Evolutionary conservation across 805 yeast genomes (phyloP), one percentile per base, ranked within the genome.

Genomic region (Teunomyces kruisii): DNA sequence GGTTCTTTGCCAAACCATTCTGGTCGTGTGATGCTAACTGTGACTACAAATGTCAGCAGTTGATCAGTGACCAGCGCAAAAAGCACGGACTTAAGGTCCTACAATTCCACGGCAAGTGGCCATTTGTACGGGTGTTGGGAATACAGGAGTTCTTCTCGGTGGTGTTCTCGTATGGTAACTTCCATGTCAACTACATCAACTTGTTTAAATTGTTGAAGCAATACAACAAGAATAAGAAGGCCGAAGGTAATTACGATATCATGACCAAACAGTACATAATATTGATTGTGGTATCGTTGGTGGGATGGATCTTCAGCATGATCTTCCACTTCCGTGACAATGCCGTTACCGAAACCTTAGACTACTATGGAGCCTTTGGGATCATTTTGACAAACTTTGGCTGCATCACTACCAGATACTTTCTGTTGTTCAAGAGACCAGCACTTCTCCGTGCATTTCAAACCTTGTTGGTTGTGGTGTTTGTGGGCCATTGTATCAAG

Each of bases 91-190:
- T 53, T 7, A 58, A 58, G 4, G 53, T 64, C 51, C 74, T 70
- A n/a, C 72, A 72, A 47, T 72, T 70, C 48, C 56, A 58, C 40
- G 76, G 76, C 4, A 72, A 72, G 49, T 72, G 76, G 76, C 76
- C 76, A 4, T 72, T 72, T 42, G 45, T 40, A 5, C 53, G 75
- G 26, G 53, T 70, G 1, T 55, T 63, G 27, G 75, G 74, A 1
- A 53, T 65, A 16, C 68, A 70, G 19, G 76, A 72, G 45, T 26
- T 69, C 22, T 59, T 61, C 29, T 65, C 72, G 32, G 59, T 59
- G 10, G 26, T 70, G 6, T 69, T 72, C 44, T 67, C 73, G 9
- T 17, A 65, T 15, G 67, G 63, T 8, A 72, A 72, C 44, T 59
- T 70, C n/a, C 56, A 58, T 35, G 62, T 64, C 41, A 68, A 68